These are phyloP conservation scores for Xerocomus cyaneibrunnescens DNA, from an alignment of 1,284 basidiomycete genomes.

Conservation along the genomic window DNA sequence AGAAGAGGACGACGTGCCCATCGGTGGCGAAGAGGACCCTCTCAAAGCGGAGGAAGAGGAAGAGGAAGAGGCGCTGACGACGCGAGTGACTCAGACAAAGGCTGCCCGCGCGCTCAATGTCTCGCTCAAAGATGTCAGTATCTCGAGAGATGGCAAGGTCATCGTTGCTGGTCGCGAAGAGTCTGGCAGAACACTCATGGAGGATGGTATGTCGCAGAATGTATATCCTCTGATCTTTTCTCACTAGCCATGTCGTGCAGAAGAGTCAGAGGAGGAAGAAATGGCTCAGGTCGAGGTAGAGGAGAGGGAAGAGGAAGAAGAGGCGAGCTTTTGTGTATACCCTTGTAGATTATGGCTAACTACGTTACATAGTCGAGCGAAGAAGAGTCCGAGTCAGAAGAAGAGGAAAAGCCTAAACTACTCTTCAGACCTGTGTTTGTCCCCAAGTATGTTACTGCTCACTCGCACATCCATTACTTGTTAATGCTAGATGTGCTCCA, in stretches of 20 bases:
- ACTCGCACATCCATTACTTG: background rate
- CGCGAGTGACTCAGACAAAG: conserved; percentile 34
- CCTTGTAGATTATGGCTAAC: conserved; percentile 10
- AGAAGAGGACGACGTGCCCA: conserved; percentile 55
- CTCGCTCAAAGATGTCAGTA: conserved; percentile 69
- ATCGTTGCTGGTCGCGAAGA: conserved; percentile 73
- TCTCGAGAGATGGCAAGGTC: conserved; percentile 74
- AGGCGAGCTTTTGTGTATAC: conserved; percentile 25
- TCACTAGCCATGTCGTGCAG: conserved; percentile 27
- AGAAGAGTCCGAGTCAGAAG: conserved; percentile 72
- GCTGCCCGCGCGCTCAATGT: conserved; percentile 63
- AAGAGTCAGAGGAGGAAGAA: conserved; percentile 49
- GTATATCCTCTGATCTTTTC: background rate
- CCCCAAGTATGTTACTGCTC: conserved; percentile 61
- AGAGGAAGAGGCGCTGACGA: conserved; percentile 43
- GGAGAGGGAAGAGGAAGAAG: conserved; percentile 45
- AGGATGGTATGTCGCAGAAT: conserved; percentile 41
- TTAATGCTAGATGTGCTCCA: conserved; percentile 32
- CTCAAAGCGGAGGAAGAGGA: conserved; percentile 43
- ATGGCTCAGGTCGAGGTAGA: conserved; percentile 35
- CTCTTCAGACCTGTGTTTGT: conserved; percentile 88
- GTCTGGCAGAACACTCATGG: conserved; percentile 60
- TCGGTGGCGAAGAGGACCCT: conserved; percentile 55
- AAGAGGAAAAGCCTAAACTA: conserved; percentile 61
- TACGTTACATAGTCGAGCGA: conserved; percentile 60